A percentile compares a stretch with the other conserved stretches of the same genome.
Conservation (phyloP, 1,284 basidiomycete species). For the Fomitopsis betulina region DNA sequence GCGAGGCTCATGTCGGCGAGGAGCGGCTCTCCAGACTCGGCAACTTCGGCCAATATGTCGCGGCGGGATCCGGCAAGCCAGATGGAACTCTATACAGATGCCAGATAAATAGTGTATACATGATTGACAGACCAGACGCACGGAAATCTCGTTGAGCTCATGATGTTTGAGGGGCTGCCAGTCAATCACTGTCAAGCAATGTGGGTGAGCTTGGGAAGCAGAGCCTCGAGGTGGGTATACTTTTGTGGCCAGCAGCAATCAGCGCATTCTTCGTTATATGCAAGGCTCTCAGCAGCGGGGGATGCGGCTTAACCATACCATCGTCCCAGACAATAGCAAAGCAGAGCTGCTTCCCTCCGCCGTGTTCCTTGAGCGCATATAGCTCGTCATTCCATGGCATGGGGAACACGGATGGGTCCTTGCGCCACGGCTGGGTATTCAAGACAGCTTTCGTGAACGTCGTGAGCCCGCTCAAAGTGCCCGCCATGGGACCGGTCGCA, state of each 20-base stretch:
- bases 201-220: too few species aligned
- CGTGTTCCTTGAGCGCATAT: slow-evolving; percentile 41
- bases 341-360: slow-evolving; percentile 38
- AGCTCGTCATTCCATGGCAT: slow-evolving; percentile 44
- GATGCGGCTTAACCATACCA: slow-evolving; percentile 44
- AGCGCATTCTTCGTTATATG: slow-evolving; percentile 41
- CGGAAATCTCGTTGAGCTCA: slow-evolving; percentile 43
- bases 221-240: slow-evolving; percentile 15
- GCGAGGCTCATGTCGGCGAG: slow-evolving; percentile 56
- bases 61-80: slow-evolving; percentile 15
- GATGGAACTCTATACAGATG: slow-evolving; percentile 8
- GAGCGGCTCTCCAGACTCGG: slow-evolving; percentile 48
- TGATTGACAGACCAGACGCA: slow-evolving; percentile 18
- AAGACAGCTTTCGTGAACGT: slow-evolving; percentile 41
- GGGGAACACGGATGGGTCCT: slow-evolving; percentile 44
- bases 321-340: slow-evolving; percentile 46
- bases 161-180: slow-evolving; percentile 39
- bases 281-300: slow-evolving; percentile 47
- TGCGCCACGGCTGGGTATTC: slow-evolving; percentile 33
- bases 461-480: slow-evolving; percentile 37
- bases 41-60: slow-evolving; percentile 5
- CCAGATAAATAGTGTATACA: not conserved
- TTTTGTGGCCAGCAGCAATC: slow-evolving; percentile 44
- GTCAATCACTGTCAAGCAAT: slow-evolving; percentile 6
- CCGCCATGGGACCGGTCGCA: slow-evolving; percentile 51